Conservation (phyloP, 2,329 filamentous ascomycete genomes). For the Cordyceps fumosorosea region DNA sequence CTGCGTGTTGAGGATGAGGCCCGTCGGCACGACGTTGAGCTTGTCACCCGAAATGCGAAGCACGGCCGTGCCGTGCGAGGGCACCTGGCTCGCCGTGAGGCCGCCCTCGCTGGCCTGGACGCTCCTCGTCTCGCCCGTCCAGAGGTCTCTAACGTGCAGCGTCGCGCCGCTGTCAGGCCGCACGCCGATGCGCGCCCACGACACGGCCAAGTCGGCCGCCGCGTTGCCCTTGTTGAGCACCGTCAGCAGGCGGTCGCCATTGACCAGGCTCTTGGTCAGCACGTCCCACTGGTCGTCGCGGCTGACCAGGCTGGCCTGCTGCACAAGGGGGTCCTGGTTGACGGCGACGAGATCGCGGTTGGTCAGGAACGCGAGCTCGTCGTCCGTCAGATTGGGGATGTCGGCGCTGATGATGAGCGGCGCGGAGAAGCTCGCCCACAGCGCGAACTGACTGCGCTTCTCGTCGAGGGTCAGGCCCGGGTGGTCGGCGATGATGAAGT, state of each 20-base stretch:
- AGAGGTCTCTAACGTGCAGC: conserved; percentile 30
- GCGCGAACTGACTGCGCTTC: conserved; percentile 26
- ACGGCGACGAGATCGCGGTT: conserved; percentile 34
- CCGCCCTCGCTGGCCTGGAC: conserved; percentile 20
- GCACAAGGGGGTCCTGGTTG: conserved; percentile 32
- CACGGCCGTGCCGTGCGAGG: conserved; percentile 31
- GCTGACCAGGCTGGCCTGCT: conserved; percentile 39
- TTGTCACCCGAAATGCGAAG: conserved; percentile 30
- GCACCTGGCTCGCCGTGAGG: not conserved
- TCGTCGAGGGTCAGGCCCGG: conserved; percentile 26
- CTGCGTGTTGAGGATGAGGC: conserved; percentile 41
- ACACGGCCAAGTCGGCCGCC: conserved; percentile 23
- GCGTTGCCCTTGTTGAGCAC: conserved; percentile 34
- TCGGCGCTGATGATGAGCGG: conserved; percentile 29
- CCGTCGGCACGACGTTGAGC: conserved; percentile 30
- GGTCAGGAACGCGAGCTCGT: conserved; percentile 27
- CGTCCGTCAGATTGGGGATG: conserved; percentile 27
- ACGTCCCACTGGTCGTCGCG: conserved; percentile 37
- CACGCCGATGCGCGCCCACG: conserved; percentile 29
- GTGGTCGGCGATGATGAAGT: conserved; percentile 27
- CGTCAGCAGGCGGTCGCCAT: conserved; percentile 38
- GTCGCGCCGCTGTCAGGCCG: conserved; percentile 18
- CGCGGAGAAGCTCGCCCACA: conserved; percentile 26
- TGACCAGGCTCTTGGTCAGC: conserved; percentile 36
- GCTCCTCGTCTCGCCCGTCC: conserved; percentile 27